Conservation (phyloP, 176 grass and related monocot genomes). For the Oryza officinalis region DNA sequence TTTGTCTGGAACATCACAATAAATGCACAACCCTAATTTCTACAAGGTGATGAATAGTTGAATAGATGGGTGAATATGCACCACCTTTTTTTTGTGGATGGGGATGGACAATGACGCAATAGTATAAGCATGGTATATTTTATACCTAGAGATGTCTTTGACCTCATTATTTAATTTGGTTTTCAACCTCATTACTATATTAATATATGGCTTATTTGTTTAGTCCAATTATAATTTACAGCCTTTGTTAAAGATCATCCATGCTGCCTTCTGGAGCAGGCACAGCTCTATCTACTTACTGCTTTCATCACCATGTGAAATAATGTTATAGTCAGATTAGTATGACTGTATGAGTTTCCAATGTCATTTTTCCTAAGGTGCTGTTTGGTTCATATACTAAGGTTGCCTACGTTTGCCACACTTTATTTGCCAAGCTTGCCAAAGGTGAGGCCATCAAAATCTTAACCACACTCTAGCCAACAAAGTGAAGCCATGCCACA, state of each 20-base stretch:
- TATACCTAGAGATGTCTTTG: neutral
- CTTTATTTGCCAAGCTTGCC: too few relatives aligned
- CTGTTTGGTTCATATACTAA: too few relatives aligned
- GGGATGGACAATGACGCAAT: neutral
- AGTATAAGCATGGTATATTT: neutral
- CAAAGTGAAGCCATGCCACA: too few relatives aligned
- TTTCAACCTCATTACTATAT: neutral
- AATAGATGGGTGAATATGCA: slow-evolving; percentile 7
- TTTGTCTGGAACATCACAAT: slow-evolving; percentile 15
- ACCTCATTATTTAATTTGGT: neutral
- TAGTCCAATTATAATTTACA: neutral
- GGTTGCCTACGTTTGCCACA: too few relatives aligned
- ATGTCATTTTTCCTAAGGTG: neutral
- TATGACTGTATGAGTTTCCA: neutral
- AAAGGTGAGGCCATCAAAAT: too few relatives aligned
- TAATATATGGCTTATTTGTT: neutral
- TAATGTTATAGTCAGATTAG: slow-evolving; percentile 6
- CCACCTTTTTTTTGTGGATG: neutral
- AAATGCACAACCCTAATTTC: neutral
- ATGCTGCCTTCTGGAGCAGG: neutral
- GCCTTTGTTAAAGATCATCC: neutral
- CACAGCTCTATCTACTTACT: neutral
- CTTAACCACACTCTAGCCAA: too few relatives aligned
- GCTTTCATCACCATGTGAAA: slow-evolving; percentile 7
- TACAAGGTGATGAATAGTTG: neutral